Base-by-base conservation (phyloP, 2,329 filamentous ascomycete genomes). In the Paracoccidioides lutzii region DNA sequence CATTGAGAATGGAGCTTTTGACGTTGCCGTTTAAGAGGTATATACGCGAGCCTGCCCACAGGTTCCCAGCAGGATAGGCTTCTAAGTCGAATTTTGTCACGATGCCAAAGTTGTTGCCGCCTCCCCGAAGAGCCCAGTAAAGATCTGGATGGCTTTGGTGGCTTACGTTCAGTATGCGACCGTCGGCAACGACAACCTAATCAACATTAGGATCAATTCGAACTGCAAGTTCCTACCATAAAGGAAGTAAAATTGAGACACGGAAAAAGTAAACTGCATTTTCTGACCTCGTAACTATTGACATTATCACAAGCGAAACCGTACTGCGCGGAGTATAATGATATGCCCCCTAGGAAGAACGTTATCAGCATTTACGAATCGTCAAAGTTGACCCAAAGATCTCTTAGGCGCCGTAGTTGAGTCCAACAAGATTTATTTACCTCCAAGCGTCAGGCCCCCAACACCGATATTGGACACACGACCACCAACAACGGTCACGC, bases 91-190 rank as follows among this genome's bases (percentile, higher is more conserved):
- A 72, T 8, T 62, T 65, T 14, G 74, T 71, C 54, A 73, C 68
- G 43, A 73, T 63, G 32, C 60, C 60, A 50, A 60, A 76, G 54
- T 73, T 75, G 57, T 74, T 71, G 0, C 73, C 73, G 0, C 74
- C 75, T n/a, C 75, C 75, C 5, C 69, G 65, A 35, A 77, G 57
- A 15, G 70, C 74, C 75, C 75, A 78, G 64, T 77, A 78, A 2
- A 78, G 66, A 46, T 78, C 76, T 0, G 64, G 28, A 49, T 81
- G 73, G 59, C 78, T 68, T 0, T 63, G 60, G 10, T 70, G 64
- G 1, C 73, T 77, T 0, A 69, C 69, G 3, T 62, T 66, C 15
- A 71, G 62, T 41, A 74, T 63, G 5, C 61, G 59, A 0, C 74
- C 74, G 54, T 71, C 64, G 0, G 73, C 72, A 10, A 74, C 63